phyloP scores from a whole-genome alignment of 768 basidiomycete species.

The Naganishia kalamii region DNA sequence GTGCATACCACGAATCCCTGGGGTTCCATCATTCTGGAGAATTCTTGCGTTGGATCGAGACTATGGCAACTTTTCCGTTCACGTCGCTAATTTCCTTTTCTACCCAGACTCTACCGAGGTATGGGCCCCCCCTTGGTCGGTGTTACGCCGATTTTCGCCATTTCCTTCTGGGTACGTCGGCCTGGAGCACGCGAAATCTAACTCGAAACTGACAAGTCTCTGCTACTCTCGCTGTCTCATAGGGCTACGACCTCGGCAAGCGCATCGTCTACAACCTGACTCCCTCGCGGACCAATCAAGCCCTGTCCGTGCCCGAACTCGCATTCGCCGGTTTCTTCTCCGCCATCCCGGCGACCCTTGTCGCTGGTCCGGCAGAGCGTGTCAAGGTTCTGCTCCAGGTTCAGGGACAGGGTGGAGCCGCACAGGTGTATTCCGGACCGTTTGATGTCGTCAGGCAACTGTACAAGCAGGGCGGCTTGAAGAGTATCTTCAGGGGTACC shows the following conservation, averaged over 20 bases:
- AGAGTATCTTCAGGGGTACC: conserved; percentile 86
- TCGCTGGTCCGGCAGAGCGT: conserved; percentile 93
- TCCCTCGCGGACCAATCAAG: conserved; percentile 63
- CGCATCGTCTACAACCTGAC: conserved; percentile 69
- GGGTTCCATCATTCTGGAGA: too few species aligned
- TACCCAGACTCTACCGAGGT: conserved; percentile 45
- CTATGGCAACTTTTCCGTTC: too few species aligned
- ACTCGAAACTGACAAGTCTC: background rate
- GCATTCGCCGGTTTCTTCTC: conserved; percentile 90
- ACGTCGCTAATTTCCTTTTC: background rate
- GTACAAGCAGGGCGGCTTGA: conserved; percentile 86
- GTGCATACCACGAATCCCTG: too few species aligned
- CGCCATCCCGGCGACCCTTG: conserved; percentile 80
- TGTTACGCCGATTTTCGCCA: conserved; percentile 94
- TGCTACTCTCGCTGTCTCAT: conserved; percentile 2
- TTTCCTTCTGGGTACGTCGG: conserved; percentile 87
- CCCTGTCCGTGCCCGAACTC: conserved; percentile 68
- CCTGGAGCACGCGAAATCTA: background rate
- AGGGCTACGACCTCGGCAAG: conserved; percentile 94
- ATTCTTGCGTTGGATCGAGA: too few species aligned
- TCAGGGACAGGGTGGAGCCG: conserved; percentile 73
- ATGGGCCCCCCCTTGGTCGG: conserved; percentile 89
- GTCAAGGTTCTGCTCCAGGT: conserved; percentile 94
- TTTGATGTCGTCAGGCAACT: conserved; percentile 81
- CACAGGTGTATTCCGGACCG: conserved; percentile 73